Evolutionary conservation across 2,329 filamentous ascomycete species (phyloP), one percentile per base, ranked within the genome.

Genomic region (Xylariales sp.): DNA sequence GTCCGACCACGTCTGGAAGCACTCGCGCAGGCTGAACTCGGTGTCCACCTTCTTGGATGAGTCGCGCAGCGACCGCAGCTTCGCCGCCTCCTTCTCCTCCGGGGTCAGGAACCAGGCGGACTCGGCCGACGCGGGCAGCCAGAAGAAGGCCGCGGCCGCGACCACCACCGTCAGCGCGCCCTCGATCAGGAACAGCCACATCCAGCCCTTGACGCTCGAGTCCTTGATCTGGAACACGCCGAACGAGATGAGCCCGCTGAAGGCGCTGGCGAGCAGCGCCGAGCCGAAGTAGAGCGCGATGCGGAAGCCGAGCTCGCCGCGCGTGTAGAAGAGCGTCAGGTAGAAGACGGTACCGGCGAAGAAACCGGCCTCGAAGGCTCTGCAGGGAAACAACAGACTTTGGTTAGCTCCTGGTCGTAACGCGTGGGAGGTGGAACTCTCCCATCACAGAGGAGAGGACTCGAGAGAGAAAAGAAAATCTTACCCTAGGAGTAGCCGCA

Each of bases 281-380:
- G 37, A 39, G 6, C 37, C 37, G 21, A 39, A 39, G 29, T 25
- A 39, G 6, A 39, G 37, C 14, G 37, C 45, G 11, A 49, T 41
- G 11, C 47, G 45, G 18, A 47, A 48, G 4, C 41, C 45, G 29
- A 49, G 43, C 27, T 49, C 45, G 15, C 44, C 47, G 17, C 47
- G 37, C 5, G 45, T 49, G 25, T 48, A 39, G 21, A 39, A 33
- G 11, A 39, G 23, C 7, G 37, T 39, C 16, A 72, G 52, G 44
- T 72, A 78, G 52, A 74, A 76, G 3, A 77, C 71, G 12, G 70
- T 66, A 0, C 70, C 63, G 5, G 72, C 67, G 41, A 74, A 75
- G 55, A 76, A 78, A 0, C 70, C 74, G 0, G 72, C 74, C 53
- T 79, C 75, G 16, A 64, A 33, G 35, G 30, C 45, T 32, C 47